Evolutionary conservation across 2,329 filamentous ascomycete species (phyloP).

Genomic region (Scytalidium sp.): DNA sequence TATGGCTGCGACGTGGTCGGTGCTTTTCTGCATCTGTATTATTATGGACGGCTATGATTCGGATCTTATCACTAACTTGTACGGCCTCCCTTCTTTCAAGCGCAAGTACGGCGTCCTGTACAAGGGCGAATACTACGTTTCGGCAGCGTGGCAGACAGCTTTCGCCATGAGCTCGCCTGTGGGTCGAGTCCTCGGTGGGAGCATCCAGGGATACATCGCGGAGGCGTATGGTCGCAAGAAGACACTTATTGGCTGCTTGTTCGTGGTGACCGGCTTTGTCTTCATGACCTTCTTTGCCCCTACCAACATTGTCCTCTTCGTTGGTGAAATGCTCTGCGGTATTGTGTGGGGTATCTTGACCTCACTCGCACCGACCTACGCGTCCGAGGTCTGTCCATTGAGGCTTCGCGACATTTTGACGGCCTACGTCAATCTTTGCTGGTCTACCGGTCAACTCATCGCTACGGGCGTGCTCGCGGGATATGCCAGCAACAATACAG

Average conservation of each 20-base stretch:
- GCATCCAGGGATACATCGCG: slow-evolving; percentile 41
- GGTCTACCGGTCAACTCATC: slow-evolving; percentile 45
- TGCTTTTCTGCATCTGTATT: slow-evolving; percentile 57
- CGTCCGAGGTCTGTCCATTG: slow-evolving; percentile 47
- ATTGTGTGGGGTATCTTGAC: slow-evolving; percentile 48
- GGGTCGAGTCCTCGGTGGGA: slow-evolving; percentile 38
- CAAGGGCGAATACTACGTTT: slow-evolving; percentile 17
- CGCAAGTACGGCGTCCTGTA: slow-evolving; percentile 31
- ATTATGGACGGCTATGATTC: slow-evolving; percentile 51
- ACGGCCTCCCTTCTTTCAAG: slow-evolving; percentile 36
- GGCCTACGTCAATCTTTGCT: slow-evolving; percentile 49
- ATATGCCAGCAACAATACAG: not conserved
- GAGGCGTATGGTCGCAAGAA: slow-evolving; percentile 45
- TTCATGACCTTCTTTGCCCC: slow-evolving; percentile 45
- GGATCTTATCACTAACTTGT: slow-evolving; percentile 40
- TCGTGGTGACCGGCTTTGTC: slow-evolving; percentile 38
- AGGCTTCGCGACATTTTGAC: slow-evolving; percentile 48
- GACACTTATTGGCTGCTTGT: slow-evolving; percentile 40
- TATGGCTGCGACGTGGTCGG: slow-evolving; percentile 42
- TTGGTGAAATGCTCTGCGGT: slow-evolving; percentile 42
- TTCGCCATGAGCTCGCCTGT: slow-evolving; percentile 15
- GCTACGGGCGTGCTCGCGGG: slow-evolving; percentile 42
- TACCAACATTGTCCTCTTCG: slow-evolving; percentile 39
- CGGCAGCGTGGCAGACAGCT: slow-evolving; percentile 21
- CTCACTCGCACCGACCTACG: slow-evolving; percentile 27